Percentiles rank a stretch among this genome's conserved stretches.
Conservation (phyloP, 768 basidiomycete genomes). For the Boletus reticuloceps region DNA sequence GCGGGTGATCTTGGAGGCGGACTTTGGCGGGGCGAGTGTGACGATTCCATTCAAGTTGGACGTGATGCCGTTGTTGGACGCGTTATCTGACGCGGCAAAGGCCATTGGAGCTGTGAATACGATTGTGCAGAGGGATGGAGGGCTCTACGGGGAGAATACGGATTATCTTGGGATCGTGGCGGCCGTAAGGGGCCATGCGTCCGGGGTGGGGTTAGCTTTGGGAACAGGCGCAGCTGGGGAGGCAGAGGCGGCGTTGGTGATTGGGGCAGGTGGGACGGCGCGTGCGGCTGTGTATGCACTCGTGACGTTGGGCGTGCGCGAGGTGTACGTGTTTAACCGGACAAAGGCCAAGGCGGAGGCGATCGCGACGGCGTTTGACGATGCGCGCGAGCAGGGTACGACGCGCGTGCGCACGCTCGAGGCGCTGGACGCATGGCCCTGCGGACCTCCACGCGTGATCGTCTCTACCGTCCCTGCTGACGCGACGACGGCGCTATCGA, state of each 20-base stretch:
- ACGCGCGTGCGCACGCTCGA: constrained; percentile 60
- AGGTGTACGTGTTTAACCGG: constrained; percentile 87
- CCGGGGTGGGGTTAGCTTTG: too few relatives aligned
- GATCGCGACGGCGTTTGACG: constrained; percentile 61
- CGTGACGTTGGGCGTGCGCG: constrained; percentile 59
- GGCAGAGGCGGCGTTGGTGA: constrained; percentile 61
- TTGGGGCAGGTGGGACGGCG: constrained; percentile 94
- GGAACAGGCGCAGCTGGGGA: too few relatives aligned
- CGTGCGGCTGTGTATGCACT: constrained; percentile 94
- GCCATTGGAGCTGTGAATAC: constrained; percentile 96
- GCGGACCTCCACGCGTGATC: constrained; percentile 64
- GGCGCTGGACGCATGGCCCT: constrained; percentile 54
- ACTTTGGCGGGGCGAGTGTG: constrained; percentile 94
- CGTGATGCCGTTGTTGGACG: constrained; percentile 79
- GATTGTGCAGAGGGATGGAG: constrained; percentile 49
- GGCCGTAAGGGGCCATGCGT: constrained; percentile 44
- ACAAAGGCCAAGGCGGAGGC: constrained; percentile 71
- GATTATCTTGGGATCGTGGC: constrained; percentile 90
- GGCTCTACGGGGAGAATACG: constrained; percentile 90
- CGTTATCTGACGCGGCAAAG: constrained; percentile 75
- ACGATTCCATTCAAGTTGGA: constrained; percentile 96
- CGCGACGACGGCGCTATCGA: constrained; percentile 41
- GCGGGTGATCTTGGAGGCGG: constrained; percentile 54
- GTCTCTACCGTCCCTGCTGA: constrained; percentile 86
- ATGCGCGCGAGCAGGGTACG: constrained; percentile 5